A percentile compares a stretch with the other conserved stretches of the same genome.
Conservation (phyloP, 2,329 filamentous ascomycete genomes). For the Talaromyces sp. region DNA sequence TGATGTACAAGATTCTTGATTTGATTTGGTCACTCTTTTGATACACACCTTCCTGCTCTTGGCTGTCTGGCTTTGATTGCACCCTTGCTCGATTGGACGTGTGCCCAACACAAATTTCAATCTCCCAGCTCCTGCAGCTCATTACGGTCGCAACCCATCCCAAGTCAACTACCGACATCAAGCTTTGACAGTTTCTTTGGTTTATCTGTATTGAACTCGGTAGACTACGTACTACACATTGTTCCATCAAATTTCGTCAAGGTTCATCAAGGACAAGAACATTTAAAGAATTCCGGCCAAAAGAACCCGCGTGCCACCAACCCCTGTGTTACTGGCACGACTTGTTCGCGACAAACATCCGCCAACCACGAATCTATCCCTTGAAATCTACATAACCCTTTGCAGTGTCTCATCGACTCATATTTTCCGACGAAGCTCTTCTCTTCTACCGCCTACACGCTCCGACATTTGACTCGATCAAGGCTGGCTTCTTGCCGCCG, state of each 20-base stretch:
- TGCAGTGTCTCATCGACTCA: neutral
- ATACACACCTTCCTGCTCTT: neutral
- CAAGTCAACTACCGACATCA: neutral
- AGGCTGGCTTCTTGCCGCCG: conserved; percentile 1
- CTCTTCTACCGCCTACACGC: neutral
- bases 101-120: conserved; percentile 3
- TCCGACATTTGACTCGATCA: neutral
- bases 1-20: neutral
- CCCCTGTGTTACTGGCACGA: neutral
- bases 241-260: neutral
- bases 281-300: neutral
- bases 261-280: neutral
- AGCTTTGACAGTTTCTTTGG: neutral
- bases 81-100: conserved; percentile 1
- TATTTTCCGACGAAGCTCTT: neutral
- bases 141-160: neutral
- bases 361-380: neutral
- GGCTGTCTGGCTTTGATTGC: neutral
- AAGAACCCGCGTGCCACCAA: conserved; percentile 8
- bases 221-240: neutral
- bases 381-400: neutral
- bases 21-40: neutral
- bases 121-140: neutral
- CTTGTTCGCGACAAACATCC: neutral
- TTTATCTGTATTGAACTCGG: neutral